Conservation (phyloP, 176 grass and related monocot species). For the Eleusine coracana region DNA sequence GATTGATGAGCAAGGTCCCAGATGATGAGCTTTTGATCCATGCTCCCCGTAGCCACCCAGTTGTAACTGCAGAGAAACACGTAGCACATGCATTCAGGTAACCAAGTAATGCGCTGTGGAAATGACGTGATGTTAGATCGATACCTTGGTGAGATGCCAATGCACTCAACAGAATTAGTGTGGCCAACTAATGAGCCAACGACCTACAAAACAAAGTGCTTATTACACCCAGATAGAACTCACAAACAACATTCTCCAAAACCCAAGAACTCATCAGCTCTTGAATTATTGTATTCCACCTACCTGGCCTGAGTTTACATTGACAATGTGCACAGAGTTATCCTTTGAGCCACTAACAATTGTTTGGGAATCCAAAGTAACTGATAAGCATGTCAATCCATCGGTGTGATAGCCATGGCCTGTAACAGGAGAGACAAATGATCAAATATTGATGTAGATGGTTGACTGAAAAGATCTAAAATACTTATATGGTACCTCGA, state of each 20-base stretch:
- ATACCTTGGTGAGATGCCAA: conserved; percentile 2
- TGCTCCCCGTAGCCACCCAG: conserved; percentile 79
- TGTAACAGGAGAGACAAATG: conserved; percentile 26
- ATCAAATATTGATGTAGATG: conserved; percentile 5
- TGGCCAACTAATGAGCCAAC: conserved; percentile 59
- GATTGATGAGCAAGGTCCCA: conserved; percentile 71
- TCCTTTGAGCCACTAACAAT: conserved; percentile 79
- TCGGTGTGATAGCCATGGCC: conserved; percentile 85
- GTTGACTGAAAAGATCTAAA: not conserved
- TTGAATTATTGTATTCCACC: not conserved
- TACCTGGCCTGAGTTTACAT: conserved; percentile 74
- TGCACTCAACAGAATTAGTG: conserved; percentile 39
- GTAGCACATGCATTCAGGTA: not conserved
- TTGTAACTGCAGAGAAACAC: conserved; percentile 38
- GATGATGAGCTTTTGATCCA: conserved; percentile 81
- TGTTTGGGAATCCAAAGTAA: conserved; percentile 71
- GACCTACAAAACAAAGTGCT: conserved; percentile 44
- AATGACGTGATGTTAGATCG: not conserved
- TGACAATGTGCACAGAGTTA: conserved; percentile 80
- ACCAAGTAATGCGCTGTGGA: not conserved
- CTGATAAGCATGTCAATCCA: conserved; percentile 84
- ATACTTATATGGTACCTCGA: conserved; percentile 53
- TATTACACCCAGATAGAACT: not conserved
- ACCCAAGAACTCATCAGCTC: not conserved
- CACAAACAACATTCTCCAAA: not conserved